Evolutionary conservation across 164 flowering plant genomes (phyloP).

Genomic region (Saururus chinensis): DNA sequence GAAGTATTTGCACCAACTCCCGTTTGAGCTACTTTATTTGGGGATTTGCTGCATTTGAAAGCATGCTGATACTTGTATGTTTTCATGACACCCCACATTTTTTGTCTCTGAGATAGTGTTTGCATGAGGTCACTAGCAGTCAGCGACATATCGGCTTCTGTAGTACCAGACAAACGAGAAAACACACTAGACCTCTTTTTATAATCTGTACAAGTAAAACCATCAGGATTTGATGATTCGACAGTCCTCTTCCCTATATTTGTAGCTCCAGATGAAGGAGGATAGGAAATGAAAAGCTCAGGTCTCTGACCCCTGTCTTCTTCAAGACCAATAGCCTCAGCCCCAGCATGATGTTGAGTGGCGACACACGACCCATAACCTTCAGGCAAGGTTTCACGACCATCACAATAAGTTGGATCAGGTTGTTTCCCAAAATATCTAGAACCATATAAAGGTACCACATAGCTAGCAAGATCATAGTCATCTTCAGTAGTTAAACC

Average conservation of each 20-base stretch:
- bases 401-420: too few relatives aligned
- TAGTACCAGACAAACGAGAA: conserved; percentile 21
- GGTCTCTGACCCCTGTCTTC: neutral
- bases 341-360: neutral
- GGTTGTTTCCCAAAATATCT: neutral
- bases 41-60: too few relatives aligned
- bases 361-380: neutral
- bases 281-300: neutral
- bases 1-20: too few relatives aligned
- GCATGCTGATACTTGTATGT: too few relatives aligned
- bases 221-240: neutral
- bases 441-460: neutral
- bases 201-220: conserved; percentile 5
- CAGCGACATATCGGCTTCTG: neutral
- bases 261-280: neutral
- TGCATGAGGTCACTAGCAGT: neutral
- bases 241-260: neutral
- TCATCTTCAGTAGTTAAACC: neutral
- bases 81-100: neutral
- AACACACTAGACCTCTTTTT: conserved; percentile 33
- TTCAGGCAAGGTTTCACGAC: too few relatives aligned
- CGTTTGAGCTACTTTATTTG: too few relatives aligned
- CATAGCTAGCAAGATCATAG: neutral
- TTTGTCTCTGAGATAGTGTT: neutral
- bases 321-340: neutral